Base-by-base conservation (phyloP, 768 basidiomycete genomes). In the Dacryopinax spathularia region DNA sequence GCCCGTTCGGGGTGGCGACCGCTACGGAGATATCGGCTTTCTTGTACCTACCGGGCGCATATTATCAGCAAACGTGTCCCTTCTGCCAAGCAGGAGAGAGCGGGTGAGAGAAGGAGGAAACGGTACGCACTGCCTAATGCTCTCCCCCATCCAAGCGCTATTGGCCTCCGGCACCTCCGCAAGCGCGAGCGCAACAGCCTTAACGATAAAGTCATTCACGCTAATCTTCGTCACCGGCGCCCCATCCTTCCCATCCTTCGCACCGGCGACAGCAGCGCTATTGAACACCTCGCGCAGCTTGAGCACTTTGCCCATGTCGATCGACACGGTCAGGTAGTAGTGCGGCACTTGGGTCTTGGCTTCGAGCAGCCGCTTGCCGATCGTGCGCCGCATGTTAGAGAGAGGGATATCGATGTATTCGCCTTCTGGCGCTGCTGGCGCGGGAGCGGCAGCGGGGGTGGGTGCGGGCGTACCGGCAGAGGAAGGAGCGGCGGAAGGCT, bases 181-280 rank as follows among this genome's bases (percentile, higher is more conserved):
- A 60, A 98, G 81, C 1, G 96, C 94, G 69, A 91, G 88, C 9
- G 88, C 84, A 33, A 88, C 84, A 3, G 92, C 96, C 77, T 99
- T 99, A 72, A 98, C 85, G 70, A 99, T 84, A 73, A 99, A 99
- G 77, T 99, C 96, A 74, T 98, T 98, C 65, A 99, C 91, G 68
- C 91, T 94, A 61, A 99, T 82, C 78, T 94, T 95, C 34, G 67
- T 71, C 64, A 69, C 72, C 72, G 77, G 76, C 66, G 75, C 76
- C 36, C 76, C 77, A 74, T 93, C 91, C 76, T 89, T 88, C 9
- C 48, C 48, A 65, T 74, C 70, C 66, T 73, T 73, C n/a, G 65
- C 66, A 3, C 64, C 66, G 7, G 61, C 63, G 71, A 90, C 89
- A 27, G 82, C 81, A 18, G 88, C 81, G 75, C 86, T 86, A 82